Evolutionary conservation across 306 rosid genomes (phyloP), one percentile per base, ranked within the genome.

Genomic region (Quercus rubra): DNA sequence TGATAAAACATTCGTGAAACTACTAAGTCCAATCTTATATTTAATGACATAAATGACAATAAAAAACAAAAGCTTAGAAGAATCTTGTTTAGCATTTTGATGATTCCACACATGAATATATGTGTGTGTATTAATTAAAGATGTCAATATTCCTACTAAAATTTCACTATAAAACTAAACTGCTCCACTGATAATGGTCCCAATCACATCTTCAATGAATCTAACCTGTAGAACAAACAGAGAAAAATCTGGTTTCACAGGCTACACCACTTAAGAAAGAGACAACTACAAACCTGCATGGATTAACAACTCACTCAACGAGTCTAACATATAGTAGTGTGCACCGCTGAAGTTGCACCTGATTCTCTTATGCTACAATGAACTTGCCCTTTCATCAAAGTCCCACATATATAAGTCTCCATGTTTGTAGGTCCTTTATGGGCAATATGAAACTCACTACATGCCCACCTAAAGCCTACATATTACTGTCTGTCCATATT

Each of bases 401-500:
- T 74, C 78, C 20, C 46, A 31, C 20, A 56, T 6, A 7, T 66
- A 67, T 43, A 43, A 51, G 74, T 55, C 19, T 13, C 46, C 54
- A 72, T 89, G 88, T 86, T 59, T 56, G 89, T 71, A 85, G 88
- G 88, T 83, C 84, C 91, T 90, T 90, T 90, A 84, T 86, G 88
- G 77, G 84, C 85, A 89, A 77, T 13, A 74, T 85, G 84, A 78
- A 75, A 81, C 83, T 89, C 66, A 27, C 74, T 70, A 5, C 84
- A 79, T 81, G 75, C 96, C 88, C 97, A 88, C 85, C 96, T 91
- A 91, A 86, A 88, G 92, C 89, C 89, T 83, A 86, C 88, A 30
- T 18, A 58, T 84, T 77, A 74, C 59, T 92, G 59, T 92, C 49
- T 71, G 89, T 91, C 97, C 89, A 92, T 84, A 86, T 89, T 91